Percentiles rank a stretch among this genome's conserved stretches.
Evolutionary conservation across 352 stramenopile genomes (phyloP).

Genomic region (Globisporangium parvum): DNA sequence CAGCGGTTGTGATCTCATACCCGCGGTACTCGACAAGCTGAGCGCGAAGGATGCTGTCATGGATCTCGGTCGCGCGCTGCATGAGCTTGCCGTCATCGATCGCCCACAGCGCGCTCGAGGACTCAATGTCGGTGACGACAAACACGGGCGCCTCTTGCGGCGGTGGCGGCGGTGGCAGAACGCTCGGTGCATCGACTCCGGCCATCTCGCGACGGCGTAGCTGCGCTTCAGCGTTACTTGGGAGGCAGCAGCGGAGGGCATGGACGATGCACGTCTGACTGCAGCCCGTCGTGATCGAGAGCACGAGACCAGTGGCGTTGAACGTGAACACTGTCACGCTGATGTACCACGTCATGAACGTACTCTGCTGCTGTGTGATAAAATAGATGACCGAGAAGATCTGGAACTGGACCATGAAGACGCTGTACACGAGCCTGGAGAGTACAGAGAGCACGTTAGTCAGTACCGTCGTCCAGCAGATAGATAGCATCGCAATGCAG

Average conservation of each 20-base stretch:
- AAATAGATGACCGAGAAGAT: conserved; percentile 31
- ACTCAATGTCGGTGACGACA: conserved; percentile 64
- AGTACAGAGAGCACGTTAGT: neutral
- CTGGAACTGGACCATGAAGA: conserved; percentile 50
- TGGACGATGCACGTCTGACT: conserved; percentile 39
- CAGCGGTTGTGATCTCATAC: conserved; percentile 57
- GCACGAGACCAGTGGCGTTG: conserved; percentile 26
- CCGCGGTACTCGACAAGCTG: conserved; percentile 30
- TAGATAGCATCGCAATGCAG: too few relatives aligned
- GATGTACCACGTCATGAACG: conserved; percentile 18
- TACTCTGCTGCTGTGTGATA: conserved; percentile 15
- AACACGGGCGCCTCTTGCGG: conserved; percentile 43
- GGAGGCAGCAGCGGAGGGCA: conserved; percentile 26
- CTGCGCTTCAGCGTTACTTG: conserved; percentile 31
- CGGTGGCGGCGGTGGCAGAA: conserved; percentile 11
- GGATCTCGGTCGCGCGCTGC: conserved; percentile 38
- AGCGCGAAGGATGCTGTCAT: conserved; percentile 40
- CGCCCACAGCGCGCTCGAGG: conserved; percentile 41
- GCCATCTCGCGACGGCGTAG: conserved; percentile 4
- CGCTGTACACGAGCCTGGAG: conserved; percentile 27
- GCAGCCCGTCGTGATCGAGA: conserved; percentile 39
- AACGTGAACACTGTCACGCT: conserved; percentile 35
- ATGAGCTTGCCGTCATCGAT: conserved; percentile 32
- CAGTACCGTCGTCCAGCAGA: too few relatives aligned
- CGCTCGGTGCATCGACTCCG: neutral